phyloP scores from a whole-genome alignment of 495 filamentous ascomycete species.

The Neurospora intermedia region DNA sequence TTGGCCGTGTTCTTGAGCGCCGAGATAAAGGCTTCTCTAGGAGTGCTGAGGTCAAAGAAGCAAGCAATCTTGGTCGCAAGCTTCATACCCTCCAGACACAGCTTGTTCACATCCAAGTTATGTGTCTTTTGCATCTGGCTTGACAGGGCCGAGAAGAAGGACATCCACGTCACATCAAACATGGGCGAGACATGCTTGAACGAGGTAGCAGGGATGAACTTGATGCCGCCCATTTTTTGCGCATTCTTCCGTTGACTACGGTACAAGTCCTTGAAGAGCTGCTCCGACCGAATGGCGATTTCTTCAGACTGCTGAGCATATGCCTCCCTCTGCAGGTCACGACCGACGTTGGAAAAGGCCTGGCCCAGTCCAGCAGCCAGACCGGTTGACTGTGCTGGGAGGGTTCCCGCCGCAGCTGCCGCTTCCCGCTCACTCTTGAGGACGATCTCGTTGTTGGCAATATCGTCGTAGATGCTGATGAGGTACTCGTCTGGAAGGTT shows the following conservation, averaged over 20 bases:
- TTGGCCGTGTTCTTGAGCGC: conserved; percentile 90
- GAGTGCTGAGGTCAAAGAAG: conserved; percentile 82
- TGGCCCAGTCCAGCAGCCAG: conserved; percentile 81
- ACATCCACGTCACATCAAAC: conserved; percentile 99
- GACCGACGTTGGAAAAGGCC: conserved; percentile 77
- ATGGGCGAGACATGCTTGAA: conserved; percentile 94
- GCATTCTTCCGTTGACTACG: conserved; percentile 71
- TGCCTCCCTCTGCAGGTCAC: conserved; percentile 86
- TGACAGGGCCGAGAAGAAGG: conserved; percentile 86
- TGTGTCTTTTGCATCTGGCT: conserved; percentile 85
- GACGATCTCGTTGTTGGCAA: conserved; percentile 84
- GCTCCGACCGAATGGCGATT: conserved; percentile 55
- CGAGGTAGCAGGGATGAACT: conserved; percentile 84
- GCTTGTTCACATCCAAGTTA: conserved; percentile 77
- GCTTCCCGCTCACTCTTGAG: conserved; percentile 82
- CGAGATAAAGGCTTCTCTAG: conserved; percentile 87
- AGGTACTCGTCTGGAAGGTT: conserved; percentile 93
- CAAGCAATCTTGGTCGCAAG: conserved; percentile 87
- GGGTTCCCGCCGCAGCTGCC: conserved; percentile 59
- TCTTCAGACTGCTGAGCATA: conserved; percentile 92
- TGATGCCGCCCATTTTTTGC: conserved; percentile 49
- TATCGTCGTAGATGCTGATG: conserved; percentile 81
- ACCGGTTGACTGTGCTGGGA: conserved; percentile 50
- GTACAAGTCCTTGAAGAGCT: conserved; percentile 84
- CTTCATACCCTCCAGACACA: conserved; percentile 93